A percentile compares a stretch with the other conserved stretches of the same genome.
These are phyloP conservation scores for Bromus sterilis DNA, from an alignment of 176 grass and related monocot genomes.

Conservation along the genomic window DNA sequence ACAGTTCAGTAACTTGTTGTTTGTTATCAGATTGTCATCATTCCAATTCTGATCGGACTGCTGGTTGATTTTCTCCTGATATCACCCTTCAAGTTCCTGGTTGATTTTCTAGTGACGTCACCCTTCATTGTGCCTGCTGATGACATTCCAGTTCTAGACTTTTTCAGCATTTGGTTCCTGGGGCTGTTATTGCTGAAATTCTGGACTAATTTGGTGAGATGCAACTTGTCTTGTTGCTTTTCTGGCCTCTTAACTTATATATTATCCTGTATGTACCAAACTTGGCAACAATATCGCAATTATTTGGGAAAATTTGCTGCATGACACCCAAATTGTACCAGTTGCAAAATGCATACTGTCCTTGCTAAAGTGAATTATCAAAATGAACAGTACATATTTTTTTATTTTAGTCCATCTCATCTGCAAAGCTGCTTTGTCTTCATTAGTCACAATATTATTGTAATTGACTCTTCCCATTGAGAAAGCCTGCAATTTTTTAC, in stretches of 20 bases:
- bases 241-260: background rate
- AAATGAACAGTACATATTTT: background rate
- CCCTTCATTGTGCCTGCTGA: conserved; percentile 16
- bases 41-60: conserved; percentile 44
- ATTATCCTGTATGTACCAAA: background rate
- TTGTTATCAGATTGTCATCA: conserved; percentile 28
- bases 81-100: conserved; percentile 10
- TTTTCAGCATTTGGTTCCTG: conserved; percentile 33
- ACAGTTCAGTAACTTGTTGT: conserved; percentile 8
- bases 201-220: conserved; percentile 49
- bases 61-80: conserved; percentile 40
- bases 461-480: background rate
- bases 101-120: conserved; percentile 34
- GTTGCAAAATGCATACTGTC: background rate
- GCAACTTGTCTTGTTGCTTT: background rate
- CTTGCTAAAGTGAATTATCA: background rate
- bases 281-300: background rate
- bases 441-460: background rate
- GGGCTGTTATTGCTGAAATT: conserved; percentile 31
- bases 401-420: background rate
- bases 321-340: background rate
- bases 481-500: background rate
- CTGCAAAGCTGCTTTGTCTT: background rate
- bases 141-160: conserved; percentile 30
- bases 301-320: background rate